Evolutionary conservation across 1,284 basidiomycete species (phyloP), one percentile per base, ranked within the genome.

Genomic region (Leccinum huronense): DNA sequence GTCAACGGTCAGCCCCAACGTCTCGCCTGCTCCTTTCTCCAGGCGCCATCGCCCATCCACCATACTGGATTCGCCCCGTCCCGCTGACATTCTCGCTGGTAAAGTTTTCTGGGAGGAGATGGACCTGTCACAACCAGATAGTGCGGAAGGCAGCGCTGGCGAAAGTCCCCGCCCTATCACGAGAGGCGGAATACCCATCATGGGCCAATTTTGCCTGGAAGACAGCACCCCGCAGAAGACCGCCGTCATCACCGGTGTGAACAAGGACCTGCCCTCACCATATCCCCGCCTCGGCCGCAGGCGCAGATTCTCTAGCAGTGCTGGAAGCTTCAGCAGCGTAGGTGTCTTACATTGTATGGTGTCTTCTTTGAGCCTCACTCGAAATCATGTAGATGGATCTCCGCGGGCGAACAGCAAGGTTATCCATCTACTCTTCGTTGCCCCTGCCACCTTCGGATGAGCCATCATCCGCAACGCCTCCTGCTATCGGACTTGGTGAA

Each of bases 1-100:
- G 70, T 89, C 87, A 27, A 91, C 88, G 10, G 81, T 91, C 72
- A 87, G 84, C 65, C 86, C 85, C 2, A 74, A 75, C 53, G 76
- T 79, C 11, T 81, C 82, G 61, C 83, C 84, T 13, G 74, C 72
- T 53, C 77, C 80, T 1, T 76, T 77, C 54, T 67, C 74, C 65
- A 75, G 76, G 60, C 73, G 64, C 61, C 72, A 76, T 19, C 75
- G 75, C 40, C 72, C 72, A 31, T 76, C 78, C 36, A 73, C 72
- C 36, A 68, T 72, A 13, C 69, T 74, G 14, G 77, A 78, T 60
- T 84, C 80, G 7, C 85, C 85, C 16, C 82, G 82, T 13, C 86
- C 88, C 16, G 82, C 83, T 34, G 88, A 90, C 68, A 89, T 89
- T 60, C 78, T 90, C 36, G 81, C 86, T 8, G 86, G 87, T 10